A percentile compares a stretch with the other conserved stretches of the same genome.
Evolutionary conservation across 805 yeast species (phyloP).

Genomic region (Cyberlindnera galapagoensis): DNA sequence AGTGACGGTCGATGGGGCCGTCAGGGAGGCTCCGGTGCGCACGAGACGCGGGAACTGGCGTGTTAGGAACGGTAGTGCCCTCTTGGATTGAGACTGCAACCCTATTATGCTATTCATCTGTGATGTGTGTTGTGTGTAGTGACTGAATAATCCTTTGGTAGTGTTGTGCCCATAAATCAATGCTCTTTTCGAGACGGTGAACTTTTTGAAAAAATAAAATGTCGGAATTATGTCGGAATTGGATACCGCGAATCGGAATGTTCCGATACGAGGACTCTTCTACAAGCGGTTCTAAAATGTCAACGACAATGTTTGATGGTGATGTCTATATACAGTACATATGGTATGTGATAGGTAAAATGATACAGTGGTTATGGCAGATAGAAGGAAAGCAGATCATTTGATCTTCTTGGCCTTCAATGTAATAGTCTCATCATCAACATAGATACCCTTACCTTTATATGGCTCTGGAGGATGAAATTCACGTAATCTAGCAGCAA

Average conservation of each 20-base stretch:
- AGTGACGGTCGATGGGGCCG: constrained; percentile 29
- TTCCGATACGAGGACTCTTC: no score
- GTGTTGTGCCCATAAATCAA: no score
- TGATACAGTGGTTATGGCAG: no score
- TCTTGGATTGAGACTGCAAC: constrained; percentile 9
- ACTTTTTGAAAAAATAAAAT: no score
- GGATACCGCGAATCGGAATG: no score
- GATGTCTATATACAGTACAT: no score
- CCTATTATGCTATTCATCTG: constrained; percentile 13
- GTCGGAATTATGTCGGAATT: no score
- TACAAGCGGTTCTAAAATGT: no score
- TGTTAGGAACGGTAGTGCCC: constrained; percentile 6
- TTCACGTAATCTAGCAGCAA: constrained; percentile 83
- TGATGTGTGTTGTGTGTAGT: not conserved
- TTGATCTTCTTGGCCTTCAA: constrained; percentile 91
- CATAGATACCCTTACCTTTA: constrained; percentile 95
- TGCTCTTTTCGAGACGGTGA: no score
- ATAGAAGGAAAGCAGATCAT: constrained; percentile 30
- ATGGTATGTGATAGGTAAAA: no score
- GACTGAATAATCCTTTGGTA: no score
- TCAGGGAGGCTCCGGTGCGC: constrained; percentile 29
- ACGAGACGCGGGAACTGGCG: constrained; percentile 22
- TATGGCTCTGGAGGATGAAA: constrained; percentile 97
- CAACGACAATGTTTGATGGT: no score
- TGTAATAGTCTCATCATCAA: constrained; percentile 84